Base-by-base conservation (phyloP, 2,329 filamentous ascomycete genomes). In the Diplodia scrobiculata region DNA sequence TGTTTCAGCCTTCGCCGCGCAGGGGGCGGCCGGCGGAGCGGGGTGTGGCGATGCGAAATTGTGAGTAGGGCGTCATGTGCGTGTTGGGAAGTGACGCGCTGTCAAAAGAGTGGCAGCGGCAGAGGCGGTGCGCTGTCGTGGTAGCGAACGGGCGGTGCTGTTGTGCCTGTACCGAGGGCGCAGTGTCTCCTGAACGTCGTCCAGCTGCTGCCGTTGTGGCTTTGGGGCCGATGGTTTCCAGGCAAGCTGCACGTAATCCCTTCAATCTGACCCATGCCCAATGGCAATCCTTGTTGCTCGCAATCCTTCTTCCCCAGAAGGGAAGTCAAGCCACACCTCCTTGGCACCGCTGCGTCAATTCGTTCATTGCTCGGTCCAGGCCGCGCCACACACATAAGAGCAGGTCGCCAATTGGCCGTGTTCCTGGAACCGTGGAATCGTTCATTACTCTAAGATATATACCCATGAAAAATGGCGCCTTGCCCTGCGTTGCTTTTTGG, bases 381-480 rank as follows among this genome's bases (percentile, higher is more conserved):
- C 45, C 60, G 17, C 34, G 60, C 60, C 62, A 65, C 62, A 65
- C 6, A 14, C 29, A 9, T 29, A 21, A 52, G 41, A 17, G 21
- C n/a, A n/a, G 27, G 36, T 9, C 58, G 10, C 19, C 27, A 34
- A 65, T 65, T 65, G 63, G 63, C 21, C n/a, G 45, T 58, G 63
- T 65, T 9, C 36, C 45, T 62, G 41, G 10, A 34, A 45, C 58
- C 50, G 48, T 29, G 47, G 50, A 45, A 47, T 64, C 51, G 38
- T 65, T 65, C 63, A 65, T 65, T 58, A 58, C 38, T 65, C 63
- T 55, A 50, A 50, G n/a, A 51, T 62, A 62, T 62, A 36, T 41
- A 17, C 10, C 58, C 45, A 14, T 36, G 19, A 50, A 21, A 45
- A 34, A 17, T 11, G 21, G 11, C 45, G 45, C 58, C 27, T 19